Conservation (phyloP, 257 asterid species). For the Solanum rostratum region DNA sequence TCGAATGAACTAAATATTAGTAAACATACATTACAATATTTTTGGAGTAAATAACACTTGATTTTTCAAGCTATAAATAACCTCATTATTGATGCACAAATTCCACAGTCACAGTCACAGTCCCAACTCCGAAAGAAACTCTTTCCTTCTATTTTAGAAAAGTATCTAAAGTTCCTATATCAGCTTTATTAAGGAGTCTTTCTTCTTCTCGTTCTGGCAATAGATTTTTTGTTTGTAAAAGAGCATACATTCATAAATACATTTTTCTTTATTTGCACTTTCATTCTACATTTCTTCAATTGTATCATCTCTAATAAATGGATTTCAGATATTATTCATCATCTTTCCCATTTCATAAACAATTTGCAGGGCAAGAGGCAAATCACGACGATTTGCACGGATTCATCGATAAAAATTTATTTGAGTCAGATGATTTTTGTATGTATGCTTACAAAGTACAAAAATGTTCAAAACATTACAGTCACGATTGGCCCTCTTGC, state of each 20-base stretch:
- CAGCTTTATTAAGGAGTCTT: background rate
- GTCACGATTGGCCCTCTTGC: background rate
- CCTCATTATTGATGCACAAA: background rate
- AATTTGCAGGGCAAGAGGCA: background rate
- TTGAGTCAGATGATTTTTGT: background rate
- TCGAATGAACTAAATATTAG: too few relatives aligned
- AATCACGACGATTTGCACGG: background rate
- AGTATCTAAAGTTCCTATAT: background rate
- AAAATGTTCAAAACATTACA: background rate
- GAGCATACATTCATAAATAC: background rate
- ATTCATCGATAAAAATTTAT: background rate
- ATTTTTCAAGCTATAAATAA: background rate
- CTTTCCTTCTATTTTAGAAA: too few relatives aligned
- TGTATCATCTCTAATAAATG: background rate
- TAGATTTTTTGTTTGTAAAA: background rate
- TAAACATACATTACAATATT: too few relatives aligned
- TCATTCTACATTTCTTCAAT: background rate
- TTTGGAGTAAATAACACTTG: background rate
- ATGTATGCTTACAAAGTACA: background rate
- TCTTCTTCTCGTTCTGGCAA: background rate
- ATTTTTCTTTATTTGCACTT: background rate
- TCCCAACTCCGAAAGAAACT: background rate
- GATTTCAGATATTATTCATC: background rate
- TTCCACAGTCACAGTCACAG: background rate
- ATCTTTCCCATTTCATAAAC: background rate